Evolutionary conservation across 2,329 filamentous ascomycete species (phyloP), one percentile per base, ranked within the genome.

Genomic region (Neofusicoccum kwambonambiense): DNA sequence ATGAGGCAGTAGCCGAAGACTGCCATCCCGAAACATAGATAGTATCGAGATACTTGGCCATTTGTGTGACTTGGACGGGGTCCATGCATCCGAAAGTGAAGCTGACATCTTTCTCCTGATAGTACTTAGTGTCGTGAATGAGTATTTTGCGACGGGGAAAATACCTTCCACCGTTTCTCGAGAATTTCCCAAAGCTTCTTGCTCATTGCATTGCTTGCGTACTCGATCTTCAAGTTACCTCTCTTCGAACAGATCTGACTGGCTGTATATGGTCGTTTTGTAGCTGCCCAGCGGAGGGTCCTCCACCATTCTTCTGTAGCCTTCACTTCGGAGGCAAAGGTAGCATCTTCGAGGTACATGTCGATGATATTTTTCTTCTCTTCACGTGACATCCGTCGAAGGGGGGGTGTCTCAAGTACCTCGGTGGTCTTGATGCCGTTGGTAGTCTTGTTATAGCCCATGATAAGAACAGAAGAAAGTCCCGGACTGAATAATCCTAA

Each of bases 1-100:
- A 86, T 3, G 92, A 96, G 52, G 93, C 93, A 6, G 93, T 97
- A 27, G 92, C 96, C 2, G 92, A 96, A 67, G 90, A 96, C 80
- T 97, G 93, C 93, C 93, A 97, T 69, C 93, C 93, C 51, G 93
- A 96, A 65, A 97, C 93, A 78, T 97, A 97, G 79, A 97, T 90
- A 34, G 93, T 97, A 77, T 97, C 93, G 68, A 96, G 86, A 78
- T 93, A 96, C 80, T 96, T 95, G 73, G 92, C 92, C 93, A 97
- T 97, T 79, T 97, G 93, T 27, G 93, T 96, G 76, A 97, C 85
- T 90, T 95, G 95, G 54, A 93, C 96, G n/a, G 93, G 93, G 76
- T 97, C 93, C 70, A 97, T 83, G 80, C 93, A 96, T 73, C 93
- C 93, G 75, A 96, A 97, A 58, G 93, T 97, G 82, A 89, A 93